phyloP scores from a whole-genome alignment of 129 eudicot genomes.

The Erigeron canadensis region DNA sequence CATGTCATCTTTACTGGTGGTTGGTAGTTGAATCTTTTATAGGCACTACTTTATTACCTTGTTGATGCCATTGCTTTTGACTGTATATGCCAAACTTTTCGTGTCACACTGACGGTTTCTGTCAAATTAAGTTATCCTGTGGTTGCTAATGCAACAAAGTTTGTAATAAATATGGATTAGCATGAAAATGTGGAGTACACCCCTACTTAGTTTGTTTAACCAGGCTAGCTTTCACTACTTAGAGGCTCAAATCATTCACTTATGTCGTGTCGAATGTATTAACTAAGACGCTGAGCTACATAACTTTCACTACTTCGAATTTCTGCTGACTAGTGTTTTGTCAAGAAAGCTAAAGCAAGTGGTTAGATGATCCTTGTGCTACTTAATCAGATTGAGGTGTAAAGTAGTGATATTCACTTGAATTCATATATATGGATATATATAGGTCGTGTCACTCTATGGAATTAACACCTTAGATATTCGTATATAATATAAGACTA shows the following conservation, averaged over 20 bases:
- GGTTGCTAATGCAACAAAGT: not conserved
- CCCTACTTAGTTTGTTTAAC: not conserved
- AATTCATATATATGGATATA: slow-evolving; percentile 4
- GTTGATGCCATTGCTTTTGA: not conserved
- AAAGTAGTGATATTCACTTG: slow-evolving; percentile 7
- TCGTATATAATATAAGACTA: too few species aligned
- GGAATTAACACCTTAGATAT: not conserved
- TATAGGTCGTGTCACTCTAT: slow-evolving; percentile 1
- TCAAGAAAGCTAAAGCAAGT: slow-evolving; percentile 8
- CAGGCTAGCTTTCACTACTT: not conserved
- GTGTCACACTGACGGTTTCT: slow-evolving; percentile 11
- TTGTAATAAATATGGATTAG: not conserved
- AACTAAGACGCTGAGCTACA: not conserved
- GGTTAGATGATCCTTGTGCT: not conserved
- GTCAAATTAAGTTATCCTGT: not conserved
- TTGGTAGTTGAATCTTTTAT: slow-evolving; percentile 22
- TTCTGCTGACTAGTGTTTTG: too few species aligned
- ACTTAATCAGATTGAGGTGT: slow-evolving; percentile 7
- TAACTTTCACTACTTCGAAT: too few species aligned
- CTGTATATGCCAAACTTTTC: not conserved
- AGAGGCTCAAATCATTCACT: not conserved
- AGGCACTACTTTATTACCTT: slow-evolving; percentile 15
- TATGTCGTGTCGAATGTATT: not conserved
- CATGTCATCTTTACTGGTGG: slow-evolving; percentile 23
- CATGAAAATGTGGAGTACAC: not conserved